Percentiles rank a stretch among this genome's conserved stretches.
phyloP scores from a whole-genome alignment of 2,329 filamentous ascomycete genomes.

The Aspergillus sp. region DNA sequence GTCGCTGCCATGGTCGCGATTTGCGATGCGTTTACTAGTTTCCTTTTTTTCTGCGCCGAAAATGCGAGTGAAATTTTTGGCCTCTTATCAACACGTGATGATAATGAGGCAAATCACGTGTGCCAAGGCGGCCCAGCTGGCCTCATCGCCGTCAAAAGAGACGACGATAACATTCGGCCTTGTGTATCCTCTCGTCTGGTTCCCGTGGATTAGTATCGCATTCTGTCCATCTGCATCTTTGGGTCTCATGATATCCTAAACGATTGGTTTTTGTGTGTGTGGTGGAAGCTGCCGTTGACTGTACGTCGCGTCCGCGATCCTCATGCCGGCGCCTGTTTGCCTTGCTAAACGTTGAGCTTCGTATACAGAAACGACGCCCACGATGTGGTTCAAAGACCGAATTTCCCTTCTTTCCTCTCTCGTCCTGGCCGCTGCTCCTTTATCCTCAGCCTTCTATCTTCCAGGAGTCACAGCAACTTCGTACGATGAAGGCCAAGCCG shows the following conservation, averaged over 20 bases:
- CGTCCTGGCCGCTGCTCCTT: constrained; percentile 21
- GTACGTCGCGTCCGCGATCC: constrained; percentile 6
- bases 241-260: constrained; percentile 8
- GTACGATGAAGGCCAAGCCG: constrained; percentile 69
- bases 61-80: constrained; percentile 13
- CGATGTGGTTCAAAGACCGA: constrained; percentile 30
- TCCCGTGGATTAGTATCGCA: neutral
- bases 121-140: constrained; percentile 10
- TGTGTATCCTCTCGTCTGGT: too few species aligned
- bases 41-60: constrained; percentile 1
- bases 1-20: constrained; percentile 18
- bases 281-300: constrained; percentile 14
- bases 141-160: constrained; percentile 4
- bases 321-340: neutral
- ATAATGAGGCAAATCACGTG: constrained; percentile 11
- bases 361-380: constrained; percentile 12
- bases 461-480: constrained; percentile 91
- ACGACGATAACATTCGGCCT: neutral
- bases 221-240: neutral
- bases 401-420: constrained; percentile 20
- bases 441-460: constrained; percentile 74
- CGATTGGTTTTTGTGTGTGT: neutral
- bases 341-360: neutral
- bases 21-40: neutral
- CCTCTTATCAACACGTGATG: constrained; percentile 19